These are phyloP conservation scores for Pleurotus citrinopileatus DNA, from an alignment of 768 basidiomycete genomes.

Conservation along the genomic window DNA sequence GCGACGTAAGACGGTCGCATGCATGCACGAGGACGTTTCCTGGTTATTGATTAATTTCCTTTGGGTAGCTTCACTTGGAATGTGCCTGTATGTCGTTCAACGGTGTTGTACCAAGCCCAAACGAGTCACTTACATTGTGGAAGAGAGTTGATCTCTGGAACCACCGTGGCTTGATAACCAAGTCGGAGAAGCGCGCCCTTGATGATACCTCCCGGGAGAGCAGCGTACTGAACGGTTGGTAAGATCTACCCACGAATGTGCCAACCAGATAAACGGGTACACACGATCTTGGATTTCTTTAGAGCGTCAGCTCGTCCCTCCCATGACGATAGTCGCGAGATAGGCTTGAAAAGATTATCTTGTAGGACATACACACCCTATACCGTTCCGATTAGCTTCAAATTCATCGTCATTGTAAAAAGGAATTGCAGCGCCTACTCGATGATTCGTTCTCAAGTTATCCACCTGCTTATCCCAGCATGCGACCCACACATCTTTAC, in stretches of 20 bases:
- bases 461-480: constrained; percentile 96
- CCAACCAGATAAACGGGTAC: constrained; percentile 17
- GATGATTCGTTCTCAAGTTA: constrained; percentile 91
- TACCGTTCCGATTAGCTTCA: not conserved
- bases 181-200: constrained; percentile 78
- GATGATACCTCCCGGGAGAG: constrained; percentile 81
- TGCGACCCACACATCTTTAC: constrained; percentile 92
- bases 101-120: not conserved
- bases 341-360: constrained; percentile 87
- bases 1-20: not conserved
- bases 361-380: constrained; percentile 94
- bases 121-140: constrained; percentile 69
- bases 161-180: constrained; percentile 72
- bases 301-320: constrained; percentile 73
- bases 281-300: constrained; percentile 66
- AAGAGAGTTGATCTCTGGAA: constrained; percentile 73
- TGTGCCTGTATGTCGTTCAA: constrained; percentile 50
- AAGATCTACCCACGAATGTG: not conserved
- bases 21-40: not conserved
- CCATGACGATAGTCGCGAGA: constrained; percentile 78
- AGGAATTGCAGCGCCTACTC: constrained; percentile 46
- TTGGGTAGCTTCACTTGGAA: constrained; percentile 83
- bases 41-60: constrained; percentile 21
- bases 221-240: constrained; percentile 56
- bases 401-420: not conserved